Conservation (phyloP, 805 yeast genomes). For the Lachancea nothofagi region DNA sequence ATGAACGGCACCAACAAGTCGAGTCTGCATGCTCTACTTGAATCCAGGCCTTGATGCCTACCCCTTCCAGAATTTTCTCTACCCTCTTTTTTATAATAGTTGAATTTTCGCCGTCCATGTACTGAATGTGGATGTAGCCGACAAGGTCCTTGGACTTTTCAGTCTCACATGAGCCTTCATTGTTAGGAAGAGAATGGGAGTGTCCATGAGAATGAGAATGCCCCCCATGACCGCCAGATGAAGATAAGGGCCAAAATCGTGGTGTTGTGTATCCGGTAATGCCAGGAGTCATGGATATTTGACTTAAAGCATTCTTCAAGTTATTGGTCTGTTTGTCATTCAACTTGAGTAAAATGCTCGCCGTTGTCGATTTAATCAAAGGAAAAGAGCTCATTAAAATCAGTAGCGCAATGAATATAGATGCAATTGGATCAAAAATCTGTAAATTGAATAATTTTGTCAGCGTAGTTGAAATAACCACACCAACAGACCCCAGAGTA, state of each 20-base stretch:
- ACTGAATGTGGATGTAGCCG: conserved; percentile 83
- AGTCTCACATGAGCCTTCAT: conserved; percentile 26
- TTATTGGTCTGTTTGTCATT: conserved; percentile 53
- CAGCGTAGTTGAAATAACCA: conserved; percentile 80
- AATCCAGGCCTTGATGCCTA: conserved; percentile 50
- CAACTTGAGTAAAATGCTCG: conserved; percentile 60
- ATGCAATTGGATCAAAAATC: conserved; percentile 89
- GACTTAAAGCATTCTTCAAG: conserved; percentile 60
- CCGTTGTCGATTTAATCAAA: conserved; percentile 72
- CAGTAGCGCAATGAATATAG: conserved; percentile 75
- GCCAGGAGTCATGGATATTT: conserved; percentile 66
- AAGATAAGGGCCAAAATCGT: conserved; percentile 72
- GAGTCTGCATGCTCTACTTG: conserved; percentile 65
- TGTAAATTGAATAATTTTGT: conserved; percentile 60
- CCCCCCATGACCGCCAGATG: conserved; percentile 20
- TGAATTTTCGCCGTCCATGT: conserved; percentile 56
- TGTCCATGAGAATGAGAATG: conserved; percentile 37
- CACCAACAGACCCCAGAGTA: conserved; percentile 95
- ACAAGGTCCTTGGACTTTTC: conserved; percentile 37
- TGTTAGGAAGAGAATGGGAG: conserved; percentile 36
- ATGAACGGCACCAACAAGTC: conserved; percentile 59
- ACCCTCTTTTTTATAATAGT: conserved; percentile 56
- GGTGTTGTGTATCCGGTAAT: conserved; percentile 83
- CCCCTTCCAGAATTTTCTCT: conserved; percentile 45
- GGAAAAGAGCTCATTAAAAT: conserved; percentile 83